Evolutionary conservation across 2,329 filamentous ascomycete genomes (phyloP), one percentile per base, ranked within the genome.

Genomic region (Elsinoe perseae): DNA sequence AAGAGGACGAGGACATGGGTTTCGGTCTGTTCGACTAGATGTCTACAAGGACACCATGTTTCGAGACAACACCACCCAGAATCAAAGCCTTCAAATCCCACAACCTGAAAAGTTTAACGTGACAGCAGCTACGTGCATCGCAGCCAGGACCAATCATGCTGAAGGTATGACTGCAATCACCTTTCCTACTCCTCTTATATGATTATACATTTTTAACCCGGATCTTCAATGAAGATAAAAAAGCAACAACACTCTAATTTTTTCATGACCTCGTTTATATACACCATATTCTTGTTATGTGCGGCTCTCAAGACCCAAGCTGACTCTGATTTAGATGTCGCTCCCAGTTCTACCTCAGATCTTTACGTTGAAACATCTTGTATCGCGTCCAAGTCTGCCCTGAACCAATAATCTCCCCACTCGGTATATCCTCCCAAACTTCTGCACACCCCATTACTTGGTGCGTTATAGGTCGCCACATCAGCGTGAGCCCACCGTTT

Each of bases 161-260:
- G 60, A 59, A 61, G 66, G 73, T 75, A 75, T 67, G 73, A n/a
- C n/a, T 67, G 40, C 10, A 27, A 54, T 59, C 61, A 55, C 58
- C 56, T 50, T 54, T 42, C n/a, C 46, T 58, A 30, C 27, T 27
- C 40, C 56, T 43, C 48, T 14, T 44, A 52, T 25, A 80, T 78
- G 81, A 85, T 84, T 78, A 84, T 71, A 72, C 60, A 70, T 83
- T 83, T 84, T 84, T 84, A 84, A 84, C 81, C 75, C 81, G 75
- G 71, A 66, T 70, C 68, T 69, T 68, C 75, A 57, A 71, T 83
- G 81, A 81, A 73, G 80, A 82, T 78, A 76, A 77, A 78, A 73
- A 74, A 63, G 76, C 77, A 82, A 81, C 80, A 80, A 80, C 76
- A 84, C 80, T 84, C 80, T 84, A 84, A 84, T 84, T 84, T 84